phyloP scores from a whole-genome alignment of 2,329 filamentous ascomycete species.

The Grosmannia clavigera region DNA sequence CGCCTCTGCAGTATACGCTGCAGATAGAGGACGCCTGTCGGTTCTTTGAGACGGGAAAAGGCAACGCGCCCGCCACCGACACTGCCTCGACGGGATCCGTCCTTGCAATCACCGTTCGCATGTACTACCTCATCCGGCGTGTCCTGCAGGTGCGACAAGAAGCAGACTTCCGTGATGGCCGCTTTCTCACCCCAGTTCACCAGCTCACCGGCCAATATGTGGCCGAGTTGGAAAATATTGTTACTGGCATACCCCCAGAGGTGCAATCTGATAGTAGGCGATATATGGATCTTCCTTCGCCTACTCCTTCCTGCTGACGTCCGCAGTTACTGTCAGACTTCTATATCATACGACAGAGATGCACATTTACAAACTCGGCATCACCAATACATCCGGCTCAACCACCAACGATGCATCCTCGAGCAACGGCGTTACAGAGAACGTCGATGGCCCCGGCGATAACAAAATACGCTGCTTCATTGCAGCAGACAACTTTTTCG shows the following conservation, averaged over 20 bases:
- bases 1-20: conserved; percentile 31
- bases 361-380: conserved; percentile 12
- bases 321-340: conserved; percentile 8
- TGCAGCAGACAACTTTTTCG: conserved; percentile 9
- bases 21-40: conserved; percentile 12
- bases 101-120: conserved; percentile 10
- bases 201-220: conserved; percentile 7
- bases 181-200: conserved; percentile 3
- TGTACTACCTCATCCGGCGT: conserved; percentile 11
- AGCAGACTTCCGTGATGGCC: conserved; percentile 7
- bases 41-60: conserved; percentile 6
- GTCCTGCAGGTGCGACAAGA: conserved; percentile 10
- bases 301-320: not conserved
- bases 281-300: not conserved
- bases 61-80: not conserved
- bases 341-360: conserved; percentile 12
- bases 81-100: conserved; percentile 1
- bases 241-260: conserved; percentile 3
- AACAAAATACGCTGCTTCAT: conserved; percentile 8
- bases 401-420: not conserved
- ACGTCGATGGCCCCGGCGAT: not conserved
- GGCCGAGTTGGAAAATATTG: conserved; percentile 8
- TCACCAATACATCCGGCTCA: conserved; percentile 3
- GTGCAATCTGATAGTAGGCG: conserved; percentile 5
- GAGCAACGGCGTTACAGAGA: not conserved